Conservation (phyloP, 2,329 filamentous ascomycete species). For the Microdochium paspali region DNA sequence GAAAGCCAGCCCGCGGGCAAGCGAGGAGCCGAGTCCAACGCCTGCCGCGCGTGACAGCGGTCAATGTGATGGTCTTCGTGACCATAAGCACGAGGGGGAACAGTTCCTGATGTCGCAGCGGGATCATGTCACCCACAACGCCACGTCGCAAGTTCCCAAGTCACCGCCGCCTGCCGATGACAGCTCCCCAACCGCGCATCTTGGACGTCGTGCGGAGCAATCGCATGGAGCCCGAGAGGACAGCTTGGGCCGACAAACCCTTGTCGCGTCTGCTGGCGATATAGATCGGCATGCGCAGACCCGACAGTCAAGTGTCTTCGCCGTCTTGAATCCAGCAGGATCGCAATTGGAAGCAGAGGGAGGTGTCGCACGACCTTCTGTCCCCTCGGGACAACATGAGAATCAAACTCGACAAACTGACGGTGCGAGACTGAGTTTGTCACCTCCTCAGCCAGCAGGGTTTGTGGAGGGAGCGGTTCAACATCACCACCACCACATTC, state of each 20-base stretch:
- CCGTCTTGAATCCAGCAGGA: slow-evolving; percentile 33
- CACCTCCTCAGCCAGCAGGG: not conserved
- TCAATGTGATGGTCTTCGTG: slow-evolving; percentile 50
- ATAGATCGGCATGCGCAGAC: slow-evolving; percentile 17
- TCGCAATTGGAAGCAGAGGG: slow-evolving; percentile 6
- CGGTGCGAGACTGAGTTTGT: not conserved
- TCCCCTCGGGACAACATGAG: not conserved
- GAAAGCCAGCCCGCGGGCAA: not conserved
- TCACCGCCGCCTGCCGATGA: slow-evolving; percentile 27
- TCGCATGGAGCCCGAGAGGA: not conserved
- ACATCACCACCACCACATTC: slow-evolving; percentile 4
- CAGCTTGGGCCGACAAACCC: not conserved
- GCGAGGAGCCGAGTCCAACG: slow-evolving; percentile 16
- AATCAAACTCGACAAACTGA: not conserved
- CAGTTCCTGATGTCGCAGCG: slow-evolving; percentile 57
- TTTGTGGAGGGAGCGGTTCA: not conserved
- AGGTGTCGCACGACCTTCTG: not conserved
- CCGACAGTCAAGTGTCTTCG: slow-evolving; percentile 29
- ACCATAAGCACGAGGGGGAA: slow-evolving; percentile 43
- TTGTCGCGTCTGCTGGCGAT: not conserved
- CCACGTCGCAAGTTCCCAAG: slow-evolving; percentile 38
- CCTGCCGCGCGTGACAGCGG: slow-evolving; percentile 20
- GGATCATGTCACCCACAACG: slow-evolving; percentile 45
- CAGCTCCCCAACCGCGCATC: not conserved
- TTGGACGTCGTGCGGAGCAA: not conserved